Base-by-base conservation (phyloP, 192 early-diverging fungal species). In the Phycomyces nitens region DNA sequence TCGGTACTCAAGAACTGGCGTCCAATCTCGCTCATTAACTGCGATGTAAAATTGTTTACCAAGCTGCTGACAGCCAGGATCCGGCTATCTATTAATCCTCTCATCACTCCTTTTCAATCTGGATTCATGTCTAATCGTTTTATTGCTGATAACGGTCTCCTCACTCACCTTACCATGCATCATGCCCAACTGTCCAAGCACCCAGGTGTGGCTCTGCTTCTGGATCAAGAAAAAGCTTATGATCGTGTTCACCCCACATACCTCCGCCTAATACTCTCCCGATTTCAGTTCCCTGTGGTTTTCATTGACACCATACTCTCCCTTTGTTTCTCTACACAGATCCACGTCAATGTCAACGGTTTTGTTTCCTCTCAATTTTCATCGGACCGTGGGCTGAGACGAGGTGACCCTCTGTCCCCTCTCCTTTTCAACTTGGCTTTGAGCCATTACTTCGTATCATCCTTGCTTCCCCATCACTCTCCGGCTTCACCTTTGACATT, bases 41-140 rank as follows among this genome's bases (percentile, higher is more conserved):
- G 38, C 11, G 63, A 65, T 43, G 63, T 53, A 12, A 65, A 65
- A 47, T 10, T 65, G 5, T 65, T 56, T 41, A 56, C 63, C 27
- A 54, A 49, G 6, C 23, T 65, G 39, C 18, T 64, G 15, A 56
- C n/a, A 5, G 29, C 29, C 29, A 34, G 29, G 29, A 2, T 34
- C 29, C 29, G 7, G 2, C 7, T 7, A 5, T 27, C 2, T 15
- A 6, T 40, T 14, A 24, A 5, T 23, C 21, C 20, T 23, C 22
- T 53, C 12, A 53, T 53, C 21, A 23, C 11, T 18, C 12, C 52
- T 12, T 53, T 14, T 5, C 20, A 18, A 26, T 23, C 24, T 5
- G 20, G 52, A 2, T 53, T 53, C 12, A 24, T 53, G 20, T 14
- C n/a, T 18, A 21, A 21, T 21, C 52, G 23, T 1, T 53, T 53